A percentile compares a stretch with the other conserved stretches of the same genome.
Conservation (phyloP, 2,329 filamentous ascomycete species). For the Pseudogymnoascus sp. region DNA sequence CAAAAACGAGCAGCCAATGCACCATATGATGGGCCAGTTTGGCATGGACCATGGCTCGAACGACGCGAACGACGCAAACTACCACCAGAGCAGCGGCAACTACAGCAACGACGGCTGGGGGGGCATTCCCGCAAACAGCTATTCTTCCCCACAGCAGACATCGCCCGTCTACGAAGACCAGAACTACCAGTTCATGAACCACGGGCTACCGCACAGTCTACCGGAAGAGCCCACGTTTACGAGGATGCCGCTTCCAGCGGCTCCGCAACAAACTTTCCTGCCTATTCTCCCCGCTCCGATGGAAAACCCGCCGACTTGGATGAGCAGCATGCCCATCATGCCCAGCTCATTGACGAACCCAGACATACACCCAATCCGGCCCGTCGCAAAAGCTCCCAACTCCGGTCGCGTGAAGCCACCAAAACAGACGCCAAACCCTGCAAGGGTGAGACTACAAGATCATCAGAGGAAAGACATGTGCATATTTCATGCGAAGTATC, state of each 20-base stretch:
- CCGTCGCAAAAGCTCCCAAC: constrained; percentile 47
- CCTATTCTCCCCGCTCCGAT: constrained; percentile 54
- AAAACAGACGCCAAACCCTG: constrained; percentile 45
- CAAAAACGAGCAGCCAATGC: constrained; percentile 21
- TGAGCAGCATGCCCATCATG: constrained; percentile 46
- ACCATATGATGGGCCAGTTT: constrained; percentile 30
- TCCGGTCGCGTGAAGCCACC: constrained; percentile 42
- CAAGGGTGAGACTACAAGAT: constrained; percentile 82
- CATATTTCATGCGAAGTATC: constrained; percentile 83
- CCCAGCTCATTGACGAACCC: constrained; percentile 75
- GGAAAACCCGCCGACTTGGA: background rate
- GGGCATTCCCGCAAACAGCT: constrained; percentile 38
- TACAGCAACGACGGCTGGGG: constrained; percentile 45
- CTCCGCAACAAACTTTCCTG: constrained; percentile 53
- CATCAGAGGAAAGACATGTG: constrained; percentile 81
- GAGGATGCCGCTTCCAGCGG: constrained; percentile 48
- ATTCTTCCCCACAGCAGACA: constrained; percentile 49
- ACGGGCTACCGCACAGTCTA: constrained; percentile 51
- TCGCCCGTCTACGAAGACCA: constrained; percentile 64
- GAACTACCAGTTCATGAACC: constrained; percentile 52
- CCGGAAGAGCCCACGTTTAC: constrained; percentile 47
- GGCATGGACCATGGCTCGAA: constrained; percentile 29
- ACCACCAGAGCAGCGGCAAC: constrained; percentile 33
- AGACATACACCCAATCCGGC: constrained; percentile 52
- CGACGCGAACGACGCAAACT: background rate